Percentiles rank a stretch among this genome's conserved stretches.
phyloP scores from a whole-genome alignment of 2,329 filamentous ascomycete genomes.

The Colletotrichum brevisporum region DNA sequence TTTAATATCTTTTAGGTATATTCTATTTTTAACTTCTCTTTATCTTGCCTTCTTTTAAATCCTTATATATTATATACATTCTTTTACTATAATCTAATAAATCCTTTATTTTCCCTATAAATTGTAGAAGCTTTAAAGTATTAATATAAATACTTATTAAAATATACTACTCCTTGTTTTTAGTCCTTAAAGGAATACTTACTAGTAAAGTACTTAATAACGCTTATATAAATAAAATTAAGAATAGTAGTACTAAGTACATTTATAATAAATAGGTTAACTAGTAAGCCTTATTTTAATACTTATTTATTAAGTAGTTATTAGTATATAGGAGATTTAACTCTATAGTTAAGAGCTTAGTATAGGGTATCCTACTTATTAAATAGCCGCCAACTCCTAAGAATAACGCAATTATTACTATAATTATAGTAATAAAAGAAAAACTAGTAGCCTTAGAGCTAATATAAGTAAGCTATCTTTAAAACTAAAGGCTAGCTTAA shows the following conservation, averaged over 20 bases:
- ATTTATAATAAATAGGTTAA: background rate
- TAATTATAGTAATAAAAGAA: background rate
- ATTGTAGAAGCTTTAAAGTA: background rate
- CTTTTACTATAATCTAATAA: background rate
- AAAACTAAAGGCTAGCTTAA: no score
- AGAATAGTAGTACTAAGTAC: background rate
- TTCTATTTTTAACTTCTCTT: no score
- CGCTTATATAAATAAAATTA: background rate
- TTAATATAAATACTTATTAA: background rate
- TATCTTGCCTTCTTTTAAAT: no score
- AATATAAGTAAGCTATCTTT: no score
- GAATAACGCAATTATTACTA: constrained; percentile 4
- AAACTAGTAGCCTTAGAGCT: no score
- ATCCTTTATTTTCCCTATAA: background rate
- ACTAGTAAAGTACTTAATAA: background rate
- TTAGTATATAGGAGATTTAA: constrained; percentile 6
- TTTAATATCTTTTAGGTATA: constrained; percentile 3
- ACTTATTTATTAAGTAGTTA: background rate
- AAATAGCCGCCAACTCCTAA: background rate
- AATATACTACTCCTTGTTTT: background rate
- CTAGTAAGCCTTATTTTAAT: background rate
- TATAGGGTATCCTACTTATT: background rate
- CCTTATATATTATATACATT: no score
- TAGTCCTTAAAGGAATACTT: constrained; percentile 3
- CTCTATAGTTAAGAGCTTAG: constrained; percentile 5